Evolutionary conservation across 106 monocot genomes (phyloP).

Genomic region (Platanthera guangdongensis): DNA sequence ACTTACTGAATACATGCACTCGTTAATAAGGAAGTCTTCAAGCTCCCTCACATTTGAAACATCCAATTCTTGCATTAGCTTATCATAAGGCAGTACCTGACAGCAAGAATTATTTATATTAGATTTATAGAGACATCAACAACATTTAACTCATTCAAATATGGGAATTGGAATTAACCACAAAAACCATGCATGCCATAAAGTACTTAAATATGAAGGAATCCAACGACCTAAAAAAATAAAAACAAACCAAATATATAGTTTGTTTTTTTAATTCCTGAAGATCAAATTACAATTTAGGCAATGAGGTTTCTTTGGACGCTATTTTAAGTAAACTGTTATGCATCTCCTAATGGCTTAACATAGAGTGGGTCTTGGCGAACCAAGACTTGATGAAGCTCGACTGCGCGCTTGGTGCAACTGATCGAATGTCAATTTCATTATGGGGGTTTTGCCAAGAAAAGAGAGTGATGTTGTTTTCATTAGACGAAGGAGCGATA

Average conservation of each 20-base stretch:
- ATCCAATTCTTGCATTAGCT: conserved; percentile 85
- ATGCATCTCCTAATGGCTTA: not conserved
- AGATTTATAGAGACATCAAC: not conserved
- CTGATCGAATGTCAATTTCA: no score
- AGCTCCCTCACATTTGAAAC: conserved; percentile 98
- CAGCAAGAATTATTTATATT: not conserved
- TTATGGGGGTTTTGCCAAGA: no score
- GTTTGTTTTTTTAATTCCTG: not conserved
- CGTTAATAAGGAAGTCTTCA: conserved; percentile 98
- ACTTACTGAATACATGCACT: conserved; percentile 92
- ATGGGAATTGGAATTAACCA: not conserved
- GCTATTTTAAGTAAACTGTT: not conserved
- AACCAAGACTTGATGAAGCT: no score
- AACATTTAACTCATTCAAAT: not conserved
- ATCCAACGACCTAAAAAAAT: not conserved
- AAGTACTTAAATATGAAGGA: not conserved
- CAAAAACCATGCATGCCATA: not conserved
- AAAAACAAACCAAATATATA: conserved; percentile 1
- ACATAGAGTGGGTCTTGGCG: no score
- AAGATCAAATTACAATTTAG: not conserved
- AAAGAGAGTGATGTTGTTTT: no score
- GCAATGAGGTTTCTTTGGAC: not conserved
- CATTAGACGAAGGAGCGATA: no score
- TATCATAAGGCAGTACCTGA: conserved; percentile 83
- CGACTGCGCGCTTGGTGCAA: no score